Percentiles rank a stretch among this genome's conserved stretches.
Conservation (phyloP, 208 protist genomes). For the Acanthamoeba sp. region DNA sequence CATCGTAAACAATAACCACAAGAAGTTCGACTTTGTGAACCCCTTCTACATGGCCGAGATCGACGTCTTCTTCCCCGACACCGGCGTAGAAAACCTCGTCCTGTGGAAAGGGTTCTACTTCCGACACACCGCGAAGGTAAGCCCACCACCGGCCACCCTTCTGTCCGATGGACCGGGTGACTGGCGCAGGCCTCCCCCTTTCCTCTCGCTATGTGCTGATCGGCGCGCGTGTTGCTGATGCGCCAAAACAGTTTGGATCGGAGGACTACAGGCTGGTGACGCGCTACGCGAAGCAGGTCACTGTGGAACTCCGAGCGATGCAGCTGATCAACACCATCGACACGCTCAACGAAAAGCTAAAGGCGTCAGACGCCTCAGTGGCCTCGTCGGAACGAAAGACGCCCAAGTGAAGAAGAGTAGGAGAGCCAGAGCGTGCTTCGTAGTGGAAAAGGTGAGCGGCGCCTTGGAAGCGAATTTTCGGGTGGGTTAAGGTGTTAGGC, state of each 20-base stretch:
- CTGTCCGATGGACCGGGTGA: too few relatives aligned
- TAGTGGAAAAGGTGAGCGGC: too few relatives aligned
- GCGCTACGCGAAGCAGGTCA: slow-evolving; percentile 45
- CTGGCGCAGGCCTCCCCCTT: too few relatives aligned
- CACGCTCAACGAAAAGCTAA: slow-evolving; percentile 47
- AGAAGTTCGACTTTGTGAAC: slow-evolving; percentile 49
- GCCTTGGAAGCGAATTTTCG: neutral
- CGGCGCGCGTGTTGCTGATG: neutral
- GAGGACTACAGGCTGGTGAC: slow-evolving; percentile 41
- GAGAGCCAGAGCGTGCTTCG: neutral
- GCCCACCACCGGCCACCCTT: neutral
- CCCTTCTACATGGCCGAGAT: slow-evolving; percentile 58
- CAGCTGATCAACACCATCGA: slow-evolving; percentile 62
- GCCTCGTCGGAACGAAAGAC: too few relatives aligned
- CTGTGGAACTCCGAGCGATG: slow-evolving; percentile 51
- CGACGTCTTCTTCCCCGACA: slow-evolving; percentile 63
- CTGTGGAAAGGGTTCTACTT: slow-evolving; percentile 69
- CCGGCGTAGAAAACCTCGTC: slow-evolving; percentile 48
- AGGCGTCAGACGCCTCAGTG: neutral
- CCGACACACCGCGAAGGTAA: slow-evolving; percentile 48
- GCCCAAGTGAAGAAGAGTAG: too few relatives aligned
- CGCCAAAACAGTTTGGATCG: neutral
- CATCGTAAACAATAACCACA: slow-evolving; percentile 58
- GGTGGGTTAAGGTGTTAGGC: neutral
- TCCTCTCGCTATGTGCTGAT: neutral